A percentile compares a stretch with the other conserved stretches of the same genome.
Conservation (phyloP, 768 basidiomycete genomes). For the Symmetrospora coprosmae region DNA sequence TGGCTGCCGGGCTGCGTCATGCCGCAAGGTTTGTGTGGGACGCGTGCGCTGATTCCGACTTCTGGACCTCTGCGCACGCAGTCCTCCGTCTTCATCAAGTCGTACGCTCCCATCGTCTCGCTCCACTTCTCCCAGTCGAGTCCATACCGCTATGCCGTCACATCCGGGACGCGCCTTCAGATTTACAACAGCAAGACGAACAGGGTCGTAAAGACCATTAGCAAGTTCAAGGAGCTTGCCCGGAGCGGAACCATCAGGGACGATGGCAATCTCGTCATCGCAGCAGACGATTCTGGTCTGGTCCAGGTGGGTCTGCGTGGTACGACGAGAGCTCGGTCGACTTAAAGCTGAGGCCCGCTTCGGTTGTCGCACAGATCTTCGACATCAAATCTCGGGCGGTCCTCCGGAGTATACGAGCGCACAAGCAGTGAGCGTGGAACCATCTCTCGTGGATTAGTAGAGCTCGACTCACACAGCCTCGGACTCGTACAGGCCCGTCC, state of each 20-base stretch:
- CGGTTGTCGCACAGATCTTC: slow-evolving; percentile 50
- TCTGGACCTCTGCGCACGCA: slow-evolving; percentile 37
- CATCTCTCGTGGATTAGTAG: not conserved
- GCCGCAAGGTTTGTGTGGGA: too few relatives aligned
- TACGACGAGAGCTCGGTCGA: not conserved
- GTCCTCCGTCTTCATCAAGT: slow-evolving; percentile 64
- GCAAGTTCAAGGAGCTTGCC: slow-evolving; percentile 91
- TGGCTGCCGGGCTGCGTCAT: slow-evolving; percentile 36
- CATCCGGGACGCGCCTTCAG: slow-evolving; percentile 80
- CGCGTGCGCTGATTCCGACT: too few relatives aligned
- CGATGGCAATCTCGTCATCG: slow-evolving; percentile 89
- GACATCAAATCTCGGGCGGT: slow-evolving; percentile 88
- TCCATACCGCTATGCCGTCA: slow-evolving; percentile 90
- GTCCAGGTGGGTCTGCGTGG: slow-evolving; percentile 46
- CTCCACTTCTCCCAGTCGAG: slow-evolving; percentile 75
- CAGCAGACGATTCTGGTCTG: slow-evolving; percentile 84
- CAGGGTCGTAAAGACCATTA: slow-evolving; percentile 88
- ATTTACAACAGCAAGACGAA: slow-evolving; percentile 93
- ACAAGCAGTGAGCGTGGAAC: slow-evolving; percentile 53
- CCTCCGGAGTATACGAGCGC: slow-evolving; percentile 75
- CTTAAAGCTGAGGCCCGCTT: not conserved
- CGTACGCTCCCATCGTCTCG: slow-evolving; percentile 88
- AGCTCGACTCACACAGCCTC: not conserved
- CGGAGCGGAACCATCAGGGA: slow-evolving; percentile 71
- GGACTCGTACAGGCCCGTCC: slow-evolving; percentile 50